A percentile compares a stretch with the other conserved stretches of the same genome.
Evolutionary conservation across 495 filamentous ascomycete species (phyloP).

Genomic region (Aspergillus diversus): DNA sequence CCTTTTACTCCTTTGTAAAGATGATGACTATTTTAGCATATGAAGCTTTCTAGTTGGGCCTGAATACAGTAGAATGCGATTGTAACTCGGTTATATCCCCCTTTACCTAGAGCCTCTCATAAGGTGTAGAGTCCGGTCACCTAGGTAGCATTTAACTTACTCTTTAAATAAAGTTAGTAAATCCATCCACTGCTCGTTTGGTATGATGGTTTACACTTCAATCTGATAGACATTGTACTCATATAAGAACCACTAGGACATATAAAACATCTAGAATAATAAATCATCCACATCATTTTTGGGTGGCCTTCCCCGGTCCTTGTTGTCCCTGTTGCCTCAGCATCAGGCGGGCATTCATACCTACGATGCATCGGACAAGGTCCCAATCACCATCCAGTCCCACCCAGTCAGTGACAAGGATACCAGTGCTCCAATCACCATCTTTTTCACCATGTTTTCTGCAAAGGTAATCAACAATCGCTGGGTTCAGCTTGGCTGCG

Average conservation of each 20-base stretch:
- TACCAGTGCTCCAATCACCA: conserved; percentile 79
- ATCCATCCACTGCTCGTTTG: no score
- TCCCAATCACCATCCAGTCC: conserved; percentile 92
- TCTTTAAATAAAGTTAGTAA: no score
- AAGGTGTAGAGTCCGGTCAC: no score
- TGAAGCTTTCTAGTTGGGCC: conserved; percentile 14
- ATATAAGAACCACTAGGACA: neutral
- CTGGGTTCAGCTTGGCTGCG: conserved; percentile 91
- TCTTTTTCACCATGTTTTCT: conserved; percentile 59
- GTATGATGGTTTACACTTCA: no score
- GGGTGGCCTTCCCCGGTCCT: neutral
- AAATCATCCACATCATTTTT: conserved; percentile 2
- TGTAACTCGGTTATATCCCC: neutral
- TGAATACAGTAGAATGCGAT: conserved; percentile 19
- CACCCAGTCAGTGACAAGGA: conserved; percentile 94
- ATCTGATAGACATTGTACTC: neutral
- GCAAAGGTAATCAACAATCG: conserved; percentile 78
- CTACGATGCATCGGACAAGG: conserved; percentile 83
- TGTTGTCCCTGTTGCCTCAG: conserved; percentile 38
- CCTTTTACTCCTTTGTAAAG: conserved; percentile 23
- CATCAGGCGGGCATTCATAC: conserved; percentile 82
- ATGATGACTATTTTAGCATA: conserved; percentile 29
- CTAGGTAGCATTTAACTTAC: no score
- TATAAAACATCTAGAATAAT: conserved; percentile 4
- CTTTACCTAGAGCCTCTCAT: no score